Conservation (phyloP, 164 flowering plant genomes). For the Vitis riparia region DNA sequence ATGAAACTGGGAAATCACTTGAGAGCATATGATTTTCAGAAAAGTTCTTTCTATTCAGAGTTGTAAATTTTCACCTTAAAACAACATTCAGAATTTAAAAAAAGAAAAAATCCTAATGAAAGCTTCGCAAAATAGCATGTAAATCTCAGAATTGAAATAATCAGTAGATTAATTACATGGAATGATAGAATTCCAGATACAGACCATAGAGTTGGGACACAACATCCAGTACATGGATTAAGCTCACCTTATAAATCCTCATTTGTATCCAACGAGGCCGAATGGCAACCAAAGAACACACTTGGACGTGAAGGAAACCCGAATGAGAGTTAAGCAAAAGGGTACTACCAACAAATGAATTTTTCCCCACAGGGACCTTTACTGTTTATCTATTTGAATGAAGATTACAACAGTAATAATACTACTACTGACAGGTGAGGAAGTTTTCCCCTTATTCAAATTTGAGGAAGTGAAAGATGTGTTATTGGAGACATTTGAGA, state of each 20-base stretch:
- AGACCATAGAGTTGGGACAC: constrained; percentile 1
- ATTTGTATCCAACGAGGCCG: constrained; percentile 18
- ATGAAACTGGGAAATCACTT: too few relatives aligned
- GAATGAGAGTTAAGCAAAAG: constrained; percentile 8
- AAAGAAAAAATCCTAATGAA: too few relatives aligned
- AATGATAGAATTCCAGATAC: constrained; percentile 12
- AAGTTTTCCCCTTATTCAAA: constrained; percentile 32
- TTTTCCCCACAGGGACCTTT: constrained; percentile 7
- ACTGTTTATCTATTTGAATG: constrained; percentile 7
- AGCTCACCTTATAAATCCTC: constrained; percentile 19
- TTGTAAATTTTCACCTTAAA: too few relatives aligned
- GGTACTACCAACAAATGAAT: constrained; percentile 19
- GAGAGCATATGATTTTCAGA: too few relatives aligned
- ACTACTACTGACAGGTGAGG: constrained; percentile 23
- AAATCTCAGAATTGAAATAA: background rate
- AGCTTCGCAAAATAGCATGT: too few relatives aligned
- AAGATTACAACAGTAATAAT: constrained; percentile 12
- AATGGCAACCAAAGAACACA: constrained; percentile 2
- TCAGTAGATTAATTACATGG: constrained; percentile 26
- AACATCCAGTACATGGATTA: constrained; percentile 15
- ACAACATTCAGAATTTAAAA: too few relatives aligned
- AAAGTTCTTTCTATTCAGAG: too few relatives aligned
- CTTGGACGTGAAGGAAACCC: background rate
- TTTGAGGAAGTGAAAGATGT: constrained; percentile 7
- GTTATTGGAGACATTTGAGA: background rate